These are phyloP conservation scores for Fusarium nematophilum DNA, from an alignment of 2,329 filamentous ascomycete genomes.

Conservation along the genomic window DNA sequence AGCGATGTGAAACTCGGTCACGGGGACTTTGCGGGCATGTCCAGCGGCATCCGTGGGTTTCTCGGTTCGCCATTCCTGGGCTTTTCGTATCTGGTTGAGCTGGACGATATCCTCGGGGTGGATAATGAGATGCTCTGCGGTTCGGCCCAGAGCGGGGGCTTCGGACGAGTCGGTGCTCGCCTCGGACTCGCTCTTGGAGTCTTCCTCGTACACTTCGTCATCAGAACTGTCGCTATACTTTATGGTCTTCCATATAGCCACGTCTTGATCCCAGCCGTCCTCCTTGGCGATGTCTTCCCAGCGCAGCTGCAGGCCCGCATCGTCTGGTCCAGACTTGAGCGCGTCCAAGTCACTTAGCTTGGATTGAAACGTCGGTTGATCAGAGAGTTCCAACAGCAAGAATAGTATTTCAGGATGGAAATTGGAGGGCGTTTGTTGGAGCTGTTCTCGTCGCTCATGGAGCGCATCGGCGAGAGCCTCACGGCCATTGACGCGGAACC, in stretches of 20 bases:
- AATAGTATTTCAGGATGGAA: slow-evolving; percentile 85
- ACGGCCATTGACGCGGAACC: slow-evolving; percentile 82
- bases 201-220: slow-evolving; percentile 53
- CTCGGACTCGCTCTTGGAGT: slow-evolving; percentile 52
- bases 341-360: slow-evolving; percentile 71
- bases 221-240: slow-evolving; percentile 76
- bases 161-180: slow-evolving; percentile 47
- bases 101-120: slow-evolving; percentile 47
- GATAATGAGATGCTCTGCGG: slow-evolving; percentile 50
- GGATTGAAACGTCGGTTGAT: slow-evolving; percentile 79
- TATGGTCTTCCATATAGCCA: slow-evolving; percentile 76
- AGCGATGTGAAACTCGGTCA: slow-evolving; percentile 79
- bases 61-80: slow-evolving; percentile 51
- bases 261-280: slow-evolving; percentile 76
- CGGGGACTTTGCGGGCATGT: slow-evolving; percentile 53
- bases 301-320: slow-evolving; percentile 63
- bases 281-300: slow-evolving; percentile 85
- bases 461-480: slow-evolving; percentile 84
- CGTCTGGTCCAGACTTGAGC: slow-evolving; percentile 56
- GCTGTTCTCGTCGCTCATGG: slow-evolving; percentile 65
- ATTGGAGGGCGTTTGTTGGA: slow-evolving; percentile 65
- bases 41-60: slow-evolving; percentile 49
- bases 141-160: slow-evolving; percentile 33
- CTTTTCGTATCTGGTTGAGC: slow-evolving; percentile 45
- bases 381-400: slow-evolving; percentile 82